Evolutionary conservation across 441 rosid species (phyloP).

Genomic region (Jatropha multifida): DNA sequence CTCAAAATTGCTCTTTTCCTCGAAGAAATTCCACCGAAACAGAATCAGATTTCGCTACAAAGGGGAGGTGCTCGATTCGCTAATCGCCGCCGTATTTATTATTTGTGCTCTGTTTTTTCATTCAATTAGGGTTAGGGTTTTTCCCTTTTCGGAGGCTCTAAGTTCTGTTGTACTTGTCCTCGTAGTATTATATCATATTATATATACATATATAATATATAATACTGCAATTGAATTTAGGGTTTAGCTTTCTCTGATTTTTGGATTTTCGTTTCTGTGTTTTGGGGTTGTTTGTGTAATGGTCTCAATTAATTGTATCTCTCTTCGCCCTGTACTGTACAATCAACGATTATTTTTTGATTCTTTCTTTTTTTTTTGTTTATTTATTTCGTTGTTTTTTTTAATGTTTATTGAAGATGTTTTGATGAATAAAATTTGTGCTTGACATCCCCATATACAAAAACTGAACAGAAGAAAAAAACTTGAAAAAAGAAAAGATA

Average conservation of each 20-base stretch:
- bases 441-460: slow-evolving; percentile 24
- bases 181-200: neutral
- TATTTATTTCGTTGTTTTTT: slow-evolving; percentile 22
- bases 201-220: neutral
- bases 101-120: neutral
- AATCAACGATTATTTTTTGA: slow-evolving; percentile 35
- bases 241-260: slow-evolving; percentile 16
- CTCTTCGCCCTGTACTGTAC: slow-evolving; percentile 34
- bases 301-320: slow-evolving; percentile 22
- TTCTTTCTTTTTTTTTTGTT: slow-evolving; percentile 18
- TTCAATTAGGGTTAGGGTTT: slow-evolving; percentile 29
- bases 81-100: neutral
- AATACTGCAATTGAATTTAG: slow-evolving; percentile 16
- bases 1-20: neutral
- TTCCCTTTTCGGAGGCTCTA: slow-evolving; percentile 10
- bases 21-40: neutral
- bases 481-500: slow-evolving; percentile 10
- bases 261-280: neutral
- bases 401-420: slow-evolving; percentile 20
- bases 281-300: slow-evolving; percentile 9
- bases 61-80: neutral
- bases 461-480: slow-evolving; percentile 1
- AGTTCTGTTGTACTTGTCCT: slow-evolving; percentile 27
- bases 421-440: slow-evolving; percentile 25
- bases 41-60: neutral